A percentile compares a stretch with the other conserved stretches of the same genome.
Evolutionary conservation across 495 filamentous ascomycete genomes (phyloP).

Genomic region (Podospora tetraspora): DNA sequence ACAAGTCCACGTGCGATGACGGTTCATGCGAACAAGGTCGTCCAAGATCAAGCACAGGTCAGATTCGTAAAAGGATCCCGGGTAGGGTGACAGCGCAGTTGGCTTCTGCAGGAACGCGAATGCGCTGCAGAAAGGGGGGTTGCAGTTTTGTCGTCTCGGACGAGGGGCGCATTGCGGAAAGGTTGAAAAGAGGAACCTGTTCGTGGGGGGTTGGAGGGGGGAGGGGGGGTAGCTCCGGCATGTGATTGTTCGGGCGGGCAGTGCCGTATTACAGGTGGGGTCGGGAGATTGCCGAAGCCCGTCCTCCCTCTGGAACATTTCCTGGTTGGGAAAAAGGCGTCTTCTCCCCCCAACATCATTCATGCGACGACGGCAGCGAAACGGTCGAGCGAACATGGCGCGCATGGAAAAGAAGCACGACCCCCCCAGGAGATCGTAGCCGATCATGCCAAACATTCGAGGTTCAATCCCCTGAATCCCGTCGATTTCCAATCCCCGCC

Average conservation of each 20-base stretch:
- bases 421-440: neutral
- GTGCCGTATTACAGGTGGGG: neutral
- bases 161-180: neutral
- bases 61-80: neutral
- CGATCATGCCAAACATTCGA: neutral
- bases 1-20: neutral
- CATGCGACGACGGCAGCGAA: neutral
- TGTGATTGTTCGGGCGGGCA: neutral
- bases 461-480: neutral
- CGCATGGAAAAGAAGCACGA: neutral
- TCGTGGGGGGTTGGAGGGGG: neutral
- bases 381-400: neutral
- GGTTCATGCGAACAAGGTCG: neutral
- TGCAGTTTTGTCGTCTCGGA: neutral
- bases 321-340: neutral
- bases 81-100: neutral
- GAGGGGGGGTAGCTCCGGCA: neutral
- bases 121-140: neutral
- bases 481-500: neutral
- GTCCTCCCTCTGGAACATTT: neutral
- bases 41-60: neutral
- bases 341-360: neutral
- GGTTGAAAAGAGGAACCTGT: neutral
- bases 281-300: neutral
- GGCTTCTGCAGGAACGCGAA: neutral